Conservation (phyloP, 73 alveolate species). For the Uronychia setigera region DNA sequence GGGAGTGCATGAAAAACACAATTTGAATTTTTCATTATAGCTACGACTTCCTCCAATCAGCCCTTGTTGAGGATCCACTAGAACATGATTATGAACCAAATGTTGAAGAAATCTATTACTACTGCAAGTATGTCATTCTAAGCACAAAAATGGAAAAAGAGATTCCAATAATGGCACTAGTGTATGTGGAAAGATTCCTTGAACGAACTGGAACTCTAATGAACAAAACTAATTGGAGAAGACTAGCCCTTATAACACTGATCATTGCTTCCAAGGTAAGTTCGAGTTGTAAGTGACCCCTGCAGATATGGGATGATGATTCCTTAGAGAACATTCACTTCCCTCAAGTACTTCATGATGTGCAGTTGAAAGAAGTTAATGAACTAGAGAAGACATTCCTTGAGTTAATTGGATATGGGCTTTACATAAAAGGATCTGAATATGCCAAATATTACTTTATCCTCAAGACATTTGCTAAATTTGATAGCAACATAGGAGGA, state of each 20-base stretch:
- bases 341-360: slow-evolving; percentile 96
- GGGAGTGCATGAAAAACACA: slow-evolving; percentile 34
- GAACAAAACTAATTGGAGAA: slow-evolving; percentile 98
- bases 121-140: slow-evolving; percentile 34
- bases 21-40: slow-evolving; percentile 48
- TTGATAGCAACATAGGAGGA: too few species aligned
- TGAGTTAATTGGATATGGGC: slow-evolving; percentile 88
- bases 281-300: too few species aligned
- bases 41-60: slow-evolving; percentile 43
- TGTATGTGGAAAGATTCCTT: slow-evolving; percentile 96
- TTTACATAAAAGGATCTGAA: slow-evolving; percentile 92
- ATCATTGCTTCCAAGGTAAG: slow-evolving; percentile 95
- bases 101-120: slow-evolving; percentile 84
- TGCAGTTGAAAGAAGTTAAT: slow-evolving; percentile 92
- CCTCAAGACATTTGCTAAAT: slow-evolving; percentile 82
- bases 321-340: slow-evolving; percentile 99
- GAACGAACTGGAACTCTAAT: slow-evolving; percentile 89
- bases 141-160: slow-evolving; percentile 37
- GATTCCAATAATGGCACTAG: slow-evolving; percentile 75
- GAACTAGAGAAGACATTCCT: slow-evolving; percentile 95
- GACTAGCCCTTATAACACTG: slow-evolving; percentile 92
- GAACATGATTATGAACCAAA: slow-evolving; percentile 40
- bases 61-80: not conserved
- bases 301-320: slow-evolving; percentile 99
- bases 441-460: slow-evolving; percentile 98